Evolutionary conservation across 371 early-diverging fungal genomes (phyloP).

Genomic region (Mucor saturninus): DNA sequence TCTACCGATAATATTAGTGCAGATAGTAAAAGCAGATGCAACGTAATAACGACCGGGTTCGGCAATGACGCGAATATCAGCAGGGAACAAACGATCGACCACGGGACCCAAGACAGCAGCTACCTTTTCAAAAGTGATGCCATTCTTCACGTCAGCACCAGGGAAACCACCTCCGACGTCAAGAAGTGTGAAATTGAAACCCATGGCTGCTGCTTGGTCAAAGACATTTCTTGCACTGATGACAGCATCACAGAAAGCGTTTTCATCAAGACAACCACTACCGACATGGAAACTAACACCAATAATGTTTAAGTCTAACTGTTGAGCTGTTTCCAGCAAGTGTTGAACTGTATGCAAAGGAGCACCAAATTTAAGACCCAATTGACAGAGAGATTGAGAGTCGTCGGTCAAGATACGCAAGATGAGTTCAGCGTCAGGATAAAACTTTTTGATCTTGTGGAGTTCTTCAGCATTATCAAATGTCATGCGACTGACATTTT

Average conservation of each 20-base stretch:
- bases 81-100: slow-evolving; percentile 77
- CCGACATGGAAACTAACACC: slow-evolving; percentile 98
- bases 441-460: slow-evolving; percentile 83
- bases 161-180: slow-evolving; percentile 99
- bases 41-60: slow-evolving; percentile 98
- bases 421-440: slow-evolving; percentile 86
- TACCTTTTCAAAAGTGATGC: slow-evolving; percentile 84
- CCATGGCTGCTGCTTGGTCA: slow-evolving; percentile 78
- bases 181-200: slow-evolving; percentile 80
- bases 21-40: slow-evolving; percentile 90
- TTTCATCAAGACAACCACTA: slow-evolving; percentile 89
- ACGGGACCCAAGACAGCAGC: slow-evolving; percentile 82
- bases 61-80: slow-evolving; percentile 86
- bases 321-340: slow-evolving; percentile 78
- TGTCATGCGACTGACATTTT: slow-evolving; percentile 90
- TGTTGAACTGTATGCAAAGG: slow-evolving; percentile 68
- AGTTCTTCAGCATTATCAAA: slow-evolving; percentile 98
- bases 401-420: slow-evolving; percentile 96
- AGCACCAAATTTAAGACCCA: slow-evolving; percentile 97
- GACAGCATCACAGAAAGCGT: slow-evolving; percentile 93
- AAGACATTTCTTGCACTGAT: slow-evolving; percentile 84
- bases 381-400: slow-evolving; percentile 88
- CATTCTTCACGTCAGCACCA: slow-evolving; percentile 75
- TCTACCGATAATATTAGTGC: slow-evolving; percentile 90
- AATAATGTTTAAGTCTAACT: slow-evolving; percentile 84